Evolutionary conservation across 257 asterid species (phyloP).

Genomic region (Coffea eugenioides): DNA sequence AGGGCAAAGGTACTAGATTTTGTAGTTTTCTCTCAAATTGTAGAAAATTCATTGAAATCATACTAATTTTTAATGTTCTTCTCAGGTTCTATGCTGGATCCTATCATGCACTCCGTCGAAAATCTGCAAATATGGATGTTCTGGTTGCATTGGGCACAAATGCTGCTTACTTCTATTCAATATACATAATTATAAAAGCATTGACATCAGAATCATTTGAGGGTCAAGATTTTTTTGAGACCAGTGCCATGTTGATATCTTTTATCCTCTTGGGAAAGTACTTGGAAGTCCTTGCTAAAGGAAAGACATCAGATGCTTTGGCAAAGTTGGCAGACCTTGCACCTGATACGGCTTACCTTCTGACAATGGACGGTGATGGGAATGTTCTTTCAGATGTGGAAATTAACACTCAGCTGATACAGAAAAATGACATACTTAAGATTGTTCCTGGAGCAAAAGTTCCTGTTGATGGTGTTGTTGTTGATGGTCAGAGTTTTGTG

Average conservation of each 20-base stretch:
- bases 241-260: conserved; percentile 97
- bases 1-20: conserved; percentile 69
- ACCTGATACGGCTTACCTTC: conserved; percentile 80
- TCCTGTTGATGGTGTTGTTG: conserved; percentile 89
- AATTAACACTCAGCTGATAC: conserved; percentile 76
- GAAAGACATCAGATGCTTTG: conserved; percentile 94
- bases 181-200: conserved; percentile 75
- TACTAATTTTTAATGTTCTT: conserved; percentile 27
- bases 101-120: conserved; percentile 79
- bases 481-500: conserved; percentile 91
- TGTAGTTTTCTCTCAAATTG: conserved; percentile 4
- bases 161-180: conserved; percentile 91
- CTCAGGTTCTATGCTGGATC: conserved; percentile 95
- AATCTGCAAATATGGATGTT: conserved; percentile 98
- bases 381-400: conserved; percentile 71
- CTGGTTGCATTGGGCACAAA: conserved; percentile 97
- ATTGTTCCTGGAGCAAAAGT: conserved; percentile 92
- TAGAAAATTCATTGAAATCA: conserved; percentile 5
- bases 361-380: conserved; percentile 78
- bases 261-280: conserved; percentile 94
- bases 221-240: conserved; percentile 97
- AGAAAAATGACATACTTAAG: conserved; percentile 80
- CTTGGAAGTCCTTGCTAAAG: conserved; percentile 91
- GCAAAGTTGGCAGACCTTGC: conserved; percentile 89
- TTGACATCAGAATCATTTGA: conserved; percentile 66